Conservation (phyloP, 768 basidiomycete genomes). For the Lactarius tabidus region DNA sequence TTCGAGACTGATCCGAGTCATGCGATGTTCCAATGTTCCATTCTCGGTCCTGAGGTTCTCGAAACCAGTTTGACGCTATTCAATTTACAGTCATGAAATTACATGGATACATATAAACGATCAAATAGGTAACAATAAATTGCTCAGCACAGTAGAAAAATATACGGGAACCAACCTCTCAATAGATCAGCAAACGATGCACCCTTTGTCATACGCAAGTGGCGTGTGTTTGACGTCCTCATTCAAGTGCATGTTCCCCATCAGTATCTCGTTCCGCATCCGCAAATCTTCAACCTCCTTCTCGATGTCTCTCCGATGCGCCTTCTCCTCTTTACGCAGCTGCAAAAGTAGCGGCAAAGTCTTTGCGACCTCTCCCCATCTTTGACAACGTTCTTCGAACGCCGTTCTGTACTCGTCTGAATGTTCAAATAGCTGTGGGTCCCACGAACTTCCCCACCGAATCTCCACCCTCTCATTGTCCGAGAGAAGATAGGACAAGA, state of each 20-base stretch:
- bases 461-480: constrained; percentile 10
- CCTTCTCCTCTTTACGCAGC: constrained; percentile 22
- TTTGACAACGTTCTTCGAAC: not conserved
- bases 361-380: constrained; percentile 21
- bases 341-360: constrained; percentile 23
- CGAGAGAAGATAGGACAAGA: constrained; percentile 23
- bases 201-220: constrained; percentile 8
- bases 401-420: constrained; percentile 6
- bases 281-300: constrained; percentile 25
- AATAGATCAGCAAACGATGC: constrained; percentile 13
- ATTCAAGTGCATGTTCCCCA: constrained; percentile 12
- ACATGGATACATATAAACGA: not conserved
- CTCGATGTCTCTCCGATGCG: constrained; percentile 21
- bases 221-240: not conserved
- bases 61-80: not conserved
- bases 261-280: constrained; percentile 26
- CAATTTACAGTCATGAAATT: not conserved
- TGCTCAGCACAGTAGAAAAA: not conserved
- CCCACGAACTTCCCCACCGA: constrained; percentile 20
- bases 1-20: not conserved
- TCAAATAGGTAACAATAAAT: not conserved
- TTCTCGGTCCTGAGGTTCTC: not conserved
- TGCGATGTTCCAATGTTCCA: no score
- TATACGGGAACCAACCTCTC: not conserved
- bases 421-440: constrained; percentile 1